Evolutionary conservation across 169 alveolate genomes (phyloP).

Genomic region (Plasmodium yoelii): DNA sequence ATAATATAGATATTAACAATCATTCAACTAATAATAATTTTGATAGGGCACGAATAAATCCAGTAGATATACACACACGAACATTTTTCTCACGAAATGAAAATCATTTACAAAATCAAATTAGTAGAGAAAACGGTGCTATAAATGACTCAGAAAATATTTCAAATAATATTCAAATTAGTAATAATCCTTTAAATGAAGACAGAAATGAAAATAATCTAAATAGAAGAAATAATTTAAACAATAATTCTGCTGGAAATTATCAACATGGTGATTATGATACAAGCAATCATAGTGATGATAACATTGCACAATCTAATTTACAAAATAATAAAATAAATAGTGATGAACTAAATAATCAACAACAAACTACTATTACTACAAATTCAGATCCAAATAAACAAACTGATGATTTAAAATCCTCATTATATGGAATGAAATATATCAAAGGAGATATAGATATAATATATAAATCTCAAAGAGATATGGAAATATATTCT

Average conservation of each 20-base stretch:
- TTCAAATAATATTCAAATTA: background rate
- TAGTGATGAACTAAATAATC: background rate
- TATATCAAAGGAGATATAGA: constrained; percentile 69
- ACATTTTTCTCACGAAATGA: background rate
- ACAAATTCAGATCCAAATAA: too few species aligned
- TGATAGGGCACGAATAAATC: background rate
- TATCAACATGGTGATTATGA: constrained; percentile 40
- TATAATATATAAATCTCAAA: constrained; percentile 63
- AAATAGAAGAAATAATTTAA: background rate
- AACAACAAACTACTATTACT: too few species aligned
- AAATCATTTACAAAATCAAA: background rate
- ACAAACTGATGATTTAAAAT: constrained; percentile 4
- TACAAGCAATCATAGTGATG: constrained; percentile 68
- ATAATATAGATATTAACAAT: background rate
- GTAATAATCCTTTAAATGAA: background rate
- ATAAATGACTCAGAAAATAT: background rate
- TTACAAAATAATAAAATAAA: constrained; percentile 26
- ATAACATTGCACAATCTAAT: constrained; percentile 15
- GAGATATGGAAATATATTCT: constrained; percentile 74
- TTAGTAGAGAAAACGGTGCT: too few species aligned
- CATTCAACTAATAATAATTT: background rate
- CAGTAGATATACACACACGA: background rate
- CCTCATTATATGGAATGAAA: constrained; percentile 23
- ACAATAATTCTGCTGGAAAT: constrained; percentile 1
- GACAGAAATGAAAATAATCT: constrained; percentile 4